phyloP scores from a whole-genome alignment of 352 stramenopile species.

The Phytophthora sansomeana region DNA sequence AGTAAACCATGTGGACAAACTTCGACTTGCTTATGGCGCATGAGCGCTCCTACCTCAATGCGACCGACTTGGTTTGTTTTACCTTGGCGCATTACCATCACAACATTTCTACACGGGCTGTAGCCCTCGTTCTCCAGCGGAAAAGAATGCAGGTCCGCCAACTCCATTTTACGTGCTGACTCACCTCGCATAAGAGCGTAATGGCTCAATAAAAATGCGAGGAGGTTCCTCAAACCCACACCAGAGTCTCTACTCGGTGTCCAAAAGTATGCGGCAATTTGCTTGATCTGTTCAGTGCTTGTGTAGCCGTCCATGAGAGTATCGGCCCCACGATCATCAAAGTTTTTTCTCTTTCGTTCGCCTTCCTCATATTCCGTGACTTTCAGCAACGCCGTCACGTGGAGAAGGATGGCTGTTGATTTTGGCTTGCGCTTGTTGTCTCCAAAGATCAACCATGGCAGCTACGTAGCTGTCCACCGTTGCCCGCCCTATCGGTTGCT shows the following conservation, averaged over 20 bases:
- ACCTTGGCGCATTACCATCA: slow-evolving; percentile 18
- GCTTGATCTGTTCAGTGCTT: background rate
- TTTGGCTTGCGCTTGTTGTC: background rate
- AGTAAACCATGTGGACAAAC: slow-evolving; percentile 5
- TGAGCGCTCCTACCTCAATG: slow-evolving; percentile 9
- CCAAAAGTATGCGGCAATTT: background rate
- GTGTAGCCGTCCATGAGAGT: slow-evolving; percentile 11
- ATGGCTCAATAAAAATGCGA: slow-evolving; percentile 12
- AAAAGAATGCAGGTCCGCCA: slow-evolving; percentile 16
- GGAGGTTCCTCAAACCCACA: slow-evolving; percentile 6
- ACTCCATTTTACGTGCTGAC: background rate
- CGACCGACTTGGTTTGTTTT: slow-evolving; percentile 19
- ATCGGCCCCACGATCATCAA: slow-evolving; percentile 10
- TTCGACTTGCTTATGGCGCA: slow-evolving; percentile 7
- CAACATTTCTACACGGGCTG: background rate
- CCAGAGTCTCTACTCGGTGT: background rate
- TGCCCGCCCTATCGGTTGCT: no score
- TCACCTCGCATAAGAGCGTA: slow-evolving; percentile 12
- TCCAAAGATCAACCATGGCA: slow-evolving; percentile 14
- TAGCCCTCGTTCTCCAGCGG: slow-evolving; percentile 12
- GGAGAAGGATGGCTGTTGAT: slow-evolving; percentile 2
- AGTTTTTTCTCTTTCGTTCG: slow-evolving; percentile 15
- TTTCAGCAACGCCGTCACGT: slow-evolving; percentile 6
- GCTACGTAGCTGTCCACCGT: no score
- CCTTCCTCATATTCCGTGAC: slow-evolving; percentile 8